A percentile compares a stretch with the other conserved stretches of the same genome.
phyloP scores from a whole-genome alignment of 2,329 filamentous ascomycete species.

The Dactylellina leptospora region DNA sequence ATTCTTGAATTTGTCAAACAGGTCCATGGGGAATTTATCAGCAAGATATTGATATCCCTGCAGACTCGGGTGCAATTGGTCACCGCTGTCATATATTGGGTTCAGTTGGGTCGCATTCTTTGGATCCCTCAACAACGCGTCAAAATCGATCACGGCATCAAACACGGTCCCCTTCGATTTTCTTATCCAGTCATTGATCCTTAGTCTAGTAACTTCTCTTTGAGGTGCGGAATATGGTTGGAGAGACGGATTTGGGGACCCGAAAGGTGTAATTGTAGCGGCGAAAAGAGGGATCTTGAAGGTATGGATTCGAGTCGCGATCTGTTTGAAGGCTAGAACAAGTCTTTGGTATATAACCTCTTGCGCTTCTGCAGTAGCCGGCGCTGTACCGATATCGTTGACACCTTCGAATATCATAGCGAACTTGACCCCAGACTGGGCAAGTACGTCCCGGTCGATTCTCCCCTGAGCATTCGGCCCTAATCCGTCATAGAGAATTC shows the following conservation, averaged over 20 bases:
- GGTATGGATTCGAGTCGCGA: constrained; percentile 65
- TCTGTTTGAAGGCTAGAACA: constrained; percentile 69
- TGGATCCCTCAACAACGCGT: constrained; percentile 66
- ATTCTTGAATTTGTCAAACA: constrained; percentile 62
- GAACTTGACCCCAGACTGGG: constrained; percentile 68
- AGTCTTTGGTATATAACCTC: constrained; percentile 64
- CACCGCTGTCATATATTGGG: constrained; percentile 68
- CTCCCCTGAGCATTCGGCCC: constrained; percentile 70
- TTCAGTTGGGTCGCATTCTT: constrained; percentile 64
- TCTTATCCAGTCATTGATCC: constrained; percentile 71
- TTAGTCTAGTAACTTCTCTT: constrained; percentile 67
- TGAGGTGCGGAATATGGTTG: constrained; percentile 65
- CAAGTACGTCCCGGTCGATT: constrained; percentile 71
- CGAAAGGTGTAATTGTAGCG: constrained; percentile 74
- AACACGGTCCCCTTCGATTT: constrained; percentile 64
- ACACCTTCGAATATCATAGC: constrained; percentile 74
- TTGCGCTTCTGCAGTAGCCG: constrained; percentile 63
- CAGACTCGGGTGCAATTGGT: constrained; percentile 72
- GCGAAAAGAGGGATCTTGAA: constrained; percentile 65
- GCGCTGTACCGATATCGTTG: constrained; percentile 71
- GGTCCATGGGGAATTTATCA: constrained; percentile 67
- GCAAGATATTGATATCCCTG: constrained; percentile 70
- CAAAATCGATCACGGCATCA: constrained; percentile 72
- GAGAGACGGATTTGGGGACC: constrained; percentile 63
- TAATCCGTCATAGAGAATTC: constrained; percentile 69